Evolutionary conservation across 768 basidiomycete genomes (phyloP).

Genomic region (Lentinus brumalis): DNA sequence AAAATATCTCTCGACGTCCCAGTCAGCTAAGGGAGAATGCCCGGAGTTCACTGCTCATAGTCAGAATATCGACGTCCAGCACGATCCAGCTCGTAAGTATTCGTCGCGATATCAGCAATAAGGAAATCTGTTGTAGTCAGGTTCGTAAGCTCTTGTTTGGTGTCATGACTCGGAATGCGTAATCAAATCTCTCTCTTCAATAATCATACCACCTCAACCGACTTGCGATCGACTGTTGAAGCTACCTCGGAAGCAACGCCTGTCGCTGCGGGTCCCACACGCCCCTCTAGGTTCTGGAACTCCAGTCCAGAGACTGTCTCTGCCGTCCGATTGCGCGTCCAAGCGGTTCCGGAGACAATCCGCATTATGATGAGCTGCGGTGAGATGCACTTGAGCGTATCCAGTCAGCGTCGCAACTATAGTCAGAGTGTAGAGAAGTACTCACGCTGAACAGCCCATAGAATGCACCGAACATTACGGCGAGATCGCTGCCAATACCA

Average conservation of each 20-base stretch:
- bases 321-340: conserved; percentile 12
- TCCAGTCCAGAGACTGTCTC: conserved; percentile 9
- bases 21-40: too few species aligned
- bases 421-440: background rate
- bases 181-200: too few species aligned
- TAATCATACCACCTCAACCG: background rate
- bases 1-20: too few species aligned
- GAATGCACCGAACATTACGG: conserved; percentile 21
- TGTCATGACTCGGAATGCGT: too few species aligned
- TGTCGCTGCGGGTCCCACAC: background rate
- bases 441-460: conserved; percentile 24
- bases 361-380: conserved; percentile 24
- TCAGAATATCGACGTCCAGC: too few species aligned
- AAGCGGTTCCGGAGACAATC: conserved; percentile 18
- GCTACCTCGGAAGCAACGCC: background rate
- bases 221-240: background rate
- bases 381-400: conserved; percentile 14
- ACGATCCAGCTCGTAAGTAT: too few species aligned
- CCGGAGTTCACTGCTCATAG: too few species aligned
- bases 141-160: too few species aligned
- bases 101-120: too few species aligned
- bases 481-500: conserved; percentile 14
- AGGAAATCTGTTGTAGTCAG: too few species aligned
- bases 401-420: background rate
- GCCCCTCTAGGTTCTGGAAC: conserved; percentile 6